Percentiles rank a stretch among this genome's conserved stretches.
Conservation (phyloP, 345 rosid species). For the Rhodamnia rubescens region DNA sequence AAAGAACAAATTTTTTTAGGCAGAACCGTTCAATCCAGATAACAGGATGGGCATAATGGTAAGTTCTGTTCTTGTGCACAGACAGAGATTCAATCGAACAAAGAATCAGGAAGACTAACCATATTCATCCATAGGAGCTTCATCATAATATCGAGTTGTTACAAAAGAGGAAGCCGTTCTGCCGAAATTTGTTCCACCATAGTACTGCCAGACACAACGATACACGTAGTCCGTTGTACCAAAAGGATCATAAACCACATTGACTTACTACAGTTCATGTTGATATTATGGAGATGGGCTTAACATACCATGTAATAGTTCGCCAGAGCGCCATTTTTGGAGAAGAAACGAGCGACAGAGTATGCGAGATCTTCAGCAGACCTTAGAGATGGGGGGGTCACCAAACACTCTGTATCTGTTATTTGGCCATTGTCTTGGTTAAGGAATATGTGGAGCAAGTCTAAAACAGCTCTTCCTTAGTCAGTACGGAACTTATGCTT, state of each 20-base stretch:
- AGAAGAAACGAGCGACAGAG: conserved; percentile 37
- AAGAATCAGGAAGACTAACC: conserved; percentile 10
- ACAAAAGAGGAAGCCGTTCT: conserved; percentile 32
- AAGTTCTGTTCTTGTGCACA: not conserved
- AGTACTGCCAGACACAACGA: conserved; percentile 11
- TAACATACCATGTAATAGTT: conserved; percentile 43
- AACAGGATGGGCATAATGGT: not conserved
- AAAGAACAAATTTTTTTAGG: not conserved
- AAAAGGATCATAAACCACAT: not conserved
- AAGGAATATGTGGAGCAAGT: not conserved
- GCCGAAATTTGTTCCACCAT: conserved; percentile 42
- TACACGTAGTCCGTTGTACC: not conserved
- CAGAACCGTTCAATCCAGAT: not conserved
- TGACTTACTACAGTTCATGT: not conserved
- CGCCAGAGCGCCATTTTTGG: conserved; percentile 33
- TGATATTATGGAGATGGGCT: not conserved
- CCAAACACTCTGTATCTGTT: conserved; percentile 45
- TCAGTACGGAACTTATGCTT: not conserved
- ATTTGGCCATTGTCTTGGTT: not conserved
- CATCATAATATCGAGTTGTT: conserved; percentile 43
- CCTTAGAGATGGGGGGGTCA: conserved; percentile 38
- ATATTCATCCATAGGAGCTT: conserved; percentile 42
- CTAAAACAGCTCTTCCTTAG: not conserved
- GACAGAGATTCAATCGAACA: not conserved
- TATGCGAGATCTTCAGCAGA: conserved; percentile 30